These are phyloP conservation scores for Rehmannia glutinosa DNA, from an alignment of 257 asterid genomes.

Conservation along the genomic window DNA sequence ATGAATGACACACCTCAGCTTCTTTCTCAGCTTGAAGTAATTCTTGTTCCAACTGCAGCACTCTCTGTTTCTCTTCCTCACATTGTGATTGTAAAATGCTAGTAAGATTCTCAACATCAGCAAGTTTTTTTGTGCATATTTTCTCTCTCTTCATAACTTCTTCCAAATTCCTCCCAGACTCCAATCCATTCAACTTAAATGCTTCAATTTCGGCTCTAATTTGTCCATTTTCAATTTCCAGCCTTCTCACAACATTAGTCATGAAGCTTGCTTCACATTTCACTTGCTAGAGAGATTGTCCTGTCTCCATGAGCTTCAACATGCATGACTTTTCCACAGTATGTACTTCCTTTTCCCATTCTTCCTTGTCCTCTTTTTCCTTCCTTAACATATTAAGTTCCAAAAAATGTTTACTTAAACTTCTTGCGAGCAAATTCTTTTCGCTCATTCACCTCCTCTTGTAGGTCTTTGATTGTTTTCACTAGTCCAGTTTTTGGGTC, in stretches of 20 bases:
- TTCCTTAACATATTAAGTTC: slow-evolving; percentile 19
- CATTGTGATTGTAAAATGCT: slow-evolving; percentile 7
- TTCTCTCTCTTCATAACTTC: slow-evolving; percentile 21
- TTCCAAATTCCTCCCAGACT: neutral
- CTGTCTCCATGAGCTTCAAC: slow-evolving; percentile 16
- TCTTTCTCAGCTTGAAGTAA: slow-evolving; percentile 13
- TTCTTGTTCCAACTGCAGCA: slow-evolving; percentile 21
- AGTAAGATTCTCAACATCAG: slow-evolving; percentile 14
- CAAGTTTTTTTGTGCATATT: slow-evolving; percentile 10
- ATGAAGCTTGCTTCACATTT: neutral
- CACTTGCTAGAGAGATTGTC: neutral
- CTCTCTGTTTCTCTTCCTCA: slow-evolving; percentile 18
- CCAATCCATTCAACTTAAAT: slow-evolving; percentile 10
- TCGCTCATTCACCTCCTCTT: slow-evolving; percentile 1
- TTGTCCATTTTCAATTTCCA: neutral
- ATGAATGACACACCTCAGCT: slow-evolving; percentile 18
- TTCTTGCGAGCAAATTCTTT: slow-evolving; percentile 17
- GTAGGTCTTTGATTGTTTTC: neutral
- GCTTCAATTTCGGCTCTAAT: slow-evolving; percentile 24
- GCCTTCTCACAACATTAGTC: neutral
- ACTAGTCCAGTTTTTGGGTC: neutral
- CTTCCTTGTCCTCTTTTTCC: neutral
- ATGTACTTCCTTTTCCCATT: neutral
- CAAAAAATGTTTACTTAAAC: neutral
- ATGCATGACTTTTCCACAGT: neutral